Evolutionary conservation across 73 alveolate genomes (phyloP).

Genomic region (Paramecium tetraurelia): DNA sequence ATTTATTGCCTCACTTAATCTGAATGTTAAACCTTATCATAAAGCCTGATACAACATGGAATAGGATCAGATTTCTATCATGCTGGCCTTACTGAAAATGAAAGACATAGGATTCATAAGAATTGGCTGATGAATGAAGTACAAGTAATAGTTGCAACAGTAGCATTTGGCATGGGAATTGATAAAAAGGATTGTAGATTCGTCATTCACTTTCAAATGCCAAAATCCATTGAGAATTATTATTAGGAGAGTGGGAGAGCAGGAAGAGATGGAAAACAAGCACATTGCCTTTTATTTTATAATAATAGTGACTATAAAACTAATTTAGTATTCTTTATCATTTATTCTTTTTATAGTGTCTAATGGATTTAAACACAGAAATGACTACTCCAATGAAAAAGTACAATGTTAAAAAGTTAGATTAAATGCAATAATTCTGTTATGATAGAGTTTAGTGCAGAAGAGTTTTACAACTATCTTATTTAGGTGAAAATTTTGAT

Average conservation of each 20-base stretch:
- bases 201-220: slow-evolving; percentile 96
- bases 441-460: slow-evolving; percentile 54
- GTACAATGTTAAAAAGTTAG: not conserved
- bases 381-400: not conserved
- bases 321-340: not conserved
- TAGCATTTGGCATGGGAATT: slow-evolving; percentile 99
- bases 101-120: slow-evolving; percentile 79
- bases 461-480: slow-evolving; percentile 54
- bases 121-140: slow-evolving; percentile 94
- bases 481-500: slow-evolving; percentile 68
- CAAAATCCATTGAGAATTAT: slow-evolving; percentile 88
- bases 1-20: slow-evolving; percentile 92
- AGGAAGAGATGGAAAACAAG: slow-evolving; percentile 67
- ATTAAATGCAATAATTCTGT: slow-evolving; percentile 17
- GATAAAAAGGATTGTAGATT: slow-evolving; percentile 98
- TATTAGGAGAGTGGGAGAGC: slow-evolving; percentile 74
- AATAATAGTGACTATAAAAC: slow-evolving; percentile 35
- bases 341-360: not conserved
- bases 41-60: slow-evolving; percentile 68
- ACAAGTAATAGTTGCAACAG: slow-evolving; percentile 97
- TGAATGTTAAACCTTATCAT: slow-evolving; percentile 91
- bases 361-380: slow-evolving; percentile 11
- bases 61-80: slow-evolving; percentile 92
- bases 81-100: slow-evolving; percentile 82
- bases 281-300: slow-evolving; percentile 63